phyloP scores from a whole-genome alignment of 805 yeast genomes.

The Zygotorulaspora danielsina region DNA sequence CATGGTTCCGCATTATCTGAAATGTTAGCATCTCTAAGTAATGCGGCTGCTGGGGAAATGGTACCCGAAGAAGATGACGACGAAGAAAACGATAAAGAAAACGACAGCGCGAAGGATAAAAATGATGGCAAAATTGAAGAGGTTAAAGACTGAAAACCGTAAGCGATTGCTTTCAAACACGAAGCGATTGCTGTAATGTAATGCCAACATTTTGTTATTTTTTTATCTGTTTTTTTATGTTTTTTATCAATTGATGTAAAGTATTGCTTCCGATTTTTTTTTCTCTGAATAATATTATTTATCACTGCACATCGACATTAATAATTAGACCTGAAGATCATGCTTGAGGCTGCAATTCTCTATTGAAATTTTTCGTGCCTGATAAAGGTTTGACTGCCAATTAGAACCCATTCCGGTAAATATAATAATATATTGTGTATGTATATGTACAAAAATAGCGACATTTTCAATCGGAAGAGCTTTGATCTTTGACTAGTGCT shows the following conservation, averaged over 20 bases:
- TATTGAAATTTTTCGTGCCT: too few species aligned
- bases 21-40: conserved; percentile 51
- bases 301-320: too few species aligned
- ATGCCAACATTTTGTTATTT: neutral
- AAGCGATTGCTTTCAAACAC: neutral
- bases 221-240: neutral
- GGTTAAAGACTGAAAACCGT: conserved; percentile 11
- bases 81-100: conserved; percentile 24
- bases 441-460: neutral
- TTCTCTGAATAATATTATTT: too few species aligned
- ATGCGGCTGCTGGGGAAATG: conserved; percentile 34
- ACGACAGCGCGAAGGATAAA: conserved; percentile 11
- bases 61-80: conserved; percentile 35
- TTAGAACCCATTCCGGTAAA: too few species aligned
- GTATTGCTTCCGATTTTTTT: conserved; percentile 1
- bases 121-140: conserved; percentile 16
- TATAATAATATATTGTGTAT: too few species aligned
- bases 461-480: too few species aligned
- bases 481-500: too few species aligned
- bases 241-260: neutral
- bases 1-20: conserved; percentile 60
- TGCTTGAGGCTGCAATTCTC: too few species aligned
- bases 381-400: too few species aligned
- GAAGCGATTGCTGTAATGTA: neutral
- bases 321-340: too few species aligned